phyloP scores from a whole-genome alignment of 495 filamentous ascomycete species.

The Penicillium herquei region DNA sequence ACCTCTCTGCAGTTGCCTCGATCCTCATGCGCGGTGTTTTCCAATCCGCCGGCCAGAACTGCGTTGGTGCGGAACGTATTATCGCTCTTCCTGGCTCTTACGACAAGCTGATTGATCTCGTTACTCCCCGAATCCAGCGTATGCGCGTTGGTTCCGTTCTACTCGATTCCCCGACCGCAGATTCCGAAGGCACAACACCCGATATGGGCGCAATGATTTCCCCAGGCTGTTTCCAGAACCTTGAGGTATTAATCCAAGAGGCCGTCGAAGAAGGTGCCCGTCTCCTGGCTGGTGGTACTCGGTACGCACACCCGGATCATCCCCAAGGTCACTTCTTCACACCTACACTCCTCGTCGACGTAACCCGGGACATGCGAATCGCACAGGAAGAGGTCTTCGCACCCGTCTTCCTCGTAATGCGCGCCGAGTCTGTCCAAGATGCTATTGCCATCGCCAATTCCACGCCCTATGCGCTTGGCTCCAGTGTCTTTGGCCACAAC shows the following conservation, averaged over 20 bases:
- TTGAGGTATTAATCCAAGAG: slow-evolving; percentile 70
- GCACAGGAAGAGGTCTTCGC: slow-evolving; percentile 91
- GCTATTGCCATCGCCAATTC: slow-evolving; percentile 74
- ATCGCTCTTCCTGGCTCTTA: slow-evolving; percentile 76
- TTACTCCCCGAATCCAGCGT: slow-evolving; percentile 66
- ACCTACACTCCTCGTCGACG: slow-evolving; percentile 86
- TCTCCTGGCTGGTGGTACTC: slow-evolving; percentile 78
- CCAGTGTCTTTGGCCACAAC: slow-evolving; percentile 73
- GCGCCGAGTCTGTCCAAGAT: slow-evolving; percentile 56
- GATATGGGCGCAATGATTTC: slow-evolving; percentile 94
- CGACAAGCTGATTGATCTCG: slow-evolving; percentile 63
- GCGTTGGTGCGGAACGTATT: slow-evolving; percentile 93
- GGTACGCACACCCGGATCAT: slow-evolving; percentile 64
- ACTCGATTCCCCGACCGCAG: slow-evolving; percentile 43
- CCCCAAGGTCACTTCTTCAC: slow-evolving; percentile 84
- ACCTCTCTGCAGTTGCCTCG: slow-evolving; percentile 68
- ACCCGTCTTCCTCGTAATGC: slow-evolving; percentile 82
- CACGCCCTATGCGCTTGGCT: slow-evolving; percentile 73
- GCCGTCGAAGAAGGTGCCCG: slow-evolving; percentile 76
- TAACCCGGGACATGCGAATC: slow-evolving; percentile 74
- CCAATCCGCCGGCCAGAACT: slow-evolving; percentile 97
- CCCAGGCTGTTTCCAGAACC: slow-evolving; percentile 60
- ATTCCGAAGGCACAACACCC: slow-evolving; percentile 24
- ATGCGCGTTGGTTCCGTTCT: slow-evolving; percentile 71
- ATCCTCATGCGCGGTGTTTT: slow-evolving; percentile 90